Evolutionary conservation across 1,284 basidiomycete species (phyloP).

Genomic region (Fomitopsis pinicola): DNA sequence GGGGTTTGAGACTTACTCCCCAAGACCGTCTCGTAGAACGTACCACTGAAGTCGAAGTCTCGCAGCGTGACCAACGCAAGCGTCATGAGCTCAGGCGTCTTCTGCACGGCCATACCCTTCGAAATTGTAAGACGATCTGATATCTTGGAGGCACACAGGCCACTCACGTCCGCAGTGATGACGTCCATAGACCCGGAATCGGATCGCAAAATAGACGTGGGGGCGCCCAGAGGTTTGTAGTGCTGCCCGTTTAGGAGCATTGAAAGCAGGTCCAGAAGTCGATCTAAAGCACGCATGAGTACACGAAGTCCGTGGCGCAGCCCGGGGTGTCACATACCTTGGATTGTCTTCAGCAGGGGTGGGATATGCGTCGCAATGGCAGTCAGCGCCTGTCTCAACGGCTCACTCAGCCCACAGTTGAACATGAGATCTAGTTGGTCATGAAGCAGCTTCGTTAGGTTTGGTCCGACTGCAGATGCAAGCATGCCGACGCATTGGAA

Average conservation of each 20-base stretch:
- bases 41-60: constrained; percentile 92
- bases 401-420: constrained; percentile 88
- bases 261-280: constrained; percentile 82
- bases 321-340: constrained; percentile 49
- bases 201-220: constrained; percentile 48
- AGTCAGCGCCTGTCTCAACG: constrained; percentile 82
- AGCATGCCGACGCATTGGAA: constrained; percentile 99
- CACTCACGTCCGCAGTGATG: constrained; percentile 49
- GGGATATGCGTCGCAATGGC: constrained; percentile 89
- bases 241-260: constrained; percentile 76
- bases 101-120: constrained; percentile 44
- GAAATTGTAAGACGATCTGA: constrained; percentile 4
- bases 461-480: constrained; percentile 92
- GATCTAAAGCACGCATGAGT: constrained; percentile 48
- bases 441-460: constrained; percentile 92
- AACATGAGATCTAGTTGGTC: constrained; percentile 98
- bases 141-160: not conserved
- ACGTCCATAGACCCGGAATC: constrained; percentile 55
- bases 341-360: constrained; percentile 88
- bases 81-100: constrained; percentile 74
- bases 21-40: constrained; percentile 12
- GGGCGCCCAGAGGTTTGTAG: constrained; percentile 85
- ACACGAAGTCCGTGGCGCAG: too few species aligned
- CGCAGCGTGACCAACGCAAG: constrained; percentile 89
- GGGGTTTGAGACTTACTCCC: not conserved